phyloP scores from a whole-genome alignment of 2,329 filamentous ascomycete species.

The Dothistroma septosporum region DNA sequence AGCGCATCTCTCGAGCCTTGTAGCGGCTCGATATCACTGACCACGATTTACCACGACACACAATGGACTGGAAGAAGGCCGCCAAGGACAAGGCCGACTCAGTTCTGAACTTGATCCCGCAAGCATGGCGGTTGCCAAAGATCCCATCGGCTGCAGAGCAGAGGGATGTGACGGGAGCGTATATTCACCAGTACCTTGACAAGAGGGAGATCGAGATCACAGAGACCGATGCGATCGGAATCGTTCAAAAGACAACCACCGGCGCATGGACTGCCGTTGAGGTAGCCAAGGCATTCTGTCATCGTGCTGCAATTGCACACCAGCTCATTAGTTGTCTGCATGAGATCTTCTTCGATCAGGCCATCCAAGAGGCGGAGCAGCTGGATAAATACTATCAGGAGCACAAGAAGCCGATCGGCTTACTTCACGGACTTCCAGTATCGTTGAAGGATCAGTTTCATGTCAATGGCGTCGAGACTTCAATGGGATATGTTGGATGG shows the following conservation, averaged over 20 bases:
- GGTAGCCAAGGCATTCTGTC: conserved; percentile 55
- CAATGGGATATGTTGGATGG: conserved; percentile 62
- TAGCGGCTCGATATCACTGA: not conserved
- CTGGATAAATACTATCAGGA: conserved; percentile 40
- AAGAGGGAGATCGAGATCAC: conserved; percentile 57
- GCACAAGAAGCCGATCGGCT: conserved; percentile 40
- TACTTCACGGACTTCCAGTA: conserved; percentile 47
- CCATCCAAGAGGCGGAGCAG: conserved; percentile 40
- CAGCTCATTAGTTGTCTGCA: conserved; percentile 46
- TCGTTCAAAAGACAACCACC: conserved; percentile 51
- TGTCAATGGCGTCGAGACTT: conserved; percentile 45
- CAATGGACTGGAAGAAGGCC: conserved; percentile 45
- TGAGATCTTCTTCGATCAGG: conserved; percentile 48
- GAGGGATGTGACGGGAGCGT: conserved; percentile 54
- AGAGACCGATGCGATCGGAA: conserved; percentile 55
- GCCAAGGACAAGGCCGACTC: conserved; percentile 53
- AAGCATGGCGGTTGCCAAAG: conserved; percentile 51
- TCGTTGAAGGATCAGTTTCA: conserved; percentile 50
- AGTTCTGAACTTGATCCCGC: conserved; percentile 52
- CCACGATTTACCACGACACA: not conserved
- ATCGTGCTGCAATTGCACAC: conserved; percentile 51
- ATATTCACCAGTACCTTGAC: conserved; percentile 54
- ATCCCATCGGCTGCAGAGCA: conserved; percentile 51
- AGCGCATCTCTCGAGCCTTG: not conserved
- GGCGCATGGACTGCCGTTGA: conserved; percentile 56